Evolutionary conservation across 257 asterid species (phyloP), one percentile per base, ranked within the genome.

Genomic region (Voacanga thouarsii): DNA sequence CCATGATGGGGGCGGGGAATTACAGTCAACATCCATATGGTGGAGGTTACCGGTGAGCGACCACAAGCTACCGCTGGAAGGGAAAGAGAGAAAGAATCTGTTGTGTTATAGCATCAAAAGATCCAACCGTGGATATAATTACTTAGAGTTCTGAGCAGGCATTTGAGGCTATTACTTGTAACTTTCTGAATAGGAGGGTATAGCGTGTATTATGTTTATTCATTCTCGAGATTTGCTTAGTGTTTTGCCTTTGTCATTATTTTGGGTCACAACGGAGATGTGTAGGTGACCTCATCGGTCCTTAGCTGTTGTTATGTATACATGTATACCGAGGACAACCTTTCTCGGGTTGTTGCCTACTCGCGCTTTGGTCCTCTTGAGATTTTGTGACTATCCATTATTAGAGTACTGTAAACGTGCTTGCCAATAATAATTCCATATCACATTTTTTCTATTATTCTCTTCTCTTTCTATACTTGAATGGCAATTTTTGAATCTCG

Each of bases 21-120:
- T 92, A 89, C 33, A 88, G 88, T 63, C 97, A 95, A 80, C 94
- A 87, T 64, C 91, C 91, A 44, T 88, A 91, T 68, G 91, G 93
- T 70, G 96, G 94, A 75, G 97, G 99, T 84, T 91, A 89, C 67
- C 80, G 90, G 86, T 91, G 88, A 90, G 72, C 80, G n/a, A 61
- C 73, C 75, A 61, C 51, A 12, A 10, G 51, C 41, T 49, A 26
- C 39, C 26, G 39, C 47, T 45, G 77, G 73, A 68, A 79, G 60
- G 75, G 50, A 50, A 72, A 51, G 14, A 19, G 44, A 60, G 59
- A 6, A 83, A 43, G 65, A 59, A 75, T 56, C 37, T 53, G 64
- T 39, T 77, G 39, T 60, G 71, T 19, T 53, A 53, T 57, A 65
- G 75, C 79, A 78, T 41, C 28, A n/a, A 12, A 73, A 71, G 72